phyloP scores from a whole-genome alignment of 306 rosid species.

The Acmispon strigosus region DNA sequence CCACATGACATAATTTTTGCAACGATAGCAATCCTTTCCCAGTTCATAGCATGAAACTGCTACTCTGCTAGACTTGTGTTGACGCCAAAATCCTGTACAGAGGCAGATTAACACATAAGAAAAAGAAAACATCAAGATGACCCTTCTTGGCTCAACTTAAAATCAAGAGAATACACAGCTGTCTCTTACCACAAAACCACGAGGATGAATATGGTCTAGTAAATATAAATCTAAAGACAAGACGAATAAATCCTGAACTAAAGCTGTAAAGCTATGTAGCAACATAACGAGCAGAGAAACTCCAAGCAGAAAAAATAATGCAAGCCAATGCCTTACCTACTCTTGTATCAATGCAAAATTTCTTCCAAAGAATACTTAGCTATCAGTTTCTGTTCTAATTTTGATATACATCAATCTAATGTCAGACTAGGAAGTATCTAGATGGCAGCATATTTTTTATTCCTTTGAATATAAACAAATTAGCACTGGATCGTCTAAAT shows the following conservation, averaged over 20 bases:
- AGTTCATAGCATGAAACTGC: not conserved
- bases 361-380: not conserved
- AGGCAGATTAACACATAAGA: not conserved
- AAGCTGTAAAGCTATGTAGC: not conserved
- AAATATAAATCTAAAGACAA: not conserved
- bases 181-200: no score
- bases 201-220: not conserved
- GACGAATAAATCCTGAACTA: not conserved
- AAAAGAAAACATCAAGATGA: not conserved
- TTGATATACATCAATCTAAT: not conserved
- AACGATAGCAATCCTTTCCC: not conserved
- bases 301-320: no score
- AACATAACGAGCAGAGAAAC: no score
- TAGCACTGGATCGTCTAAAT: not conserved
- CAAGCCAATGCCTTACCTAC: no score
- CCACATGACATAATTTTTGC: not conserved
- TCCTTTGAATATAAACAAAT: not conserved
- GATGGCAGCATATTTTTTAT: not conserved
- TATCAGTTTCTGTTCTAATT: not conserved
- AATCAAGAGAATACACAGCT: no score
- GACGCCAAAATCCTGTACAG: constrained; percentile 12
- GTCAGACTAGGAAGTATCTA: not conserved
- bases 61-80: not conserved
- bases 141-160: not conserved
- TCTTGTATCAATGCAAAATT: not conserved